phyloP scores from a whole-genome alignment of 1,284 basidiomycete species.

The Ustilago curta region DNA sequence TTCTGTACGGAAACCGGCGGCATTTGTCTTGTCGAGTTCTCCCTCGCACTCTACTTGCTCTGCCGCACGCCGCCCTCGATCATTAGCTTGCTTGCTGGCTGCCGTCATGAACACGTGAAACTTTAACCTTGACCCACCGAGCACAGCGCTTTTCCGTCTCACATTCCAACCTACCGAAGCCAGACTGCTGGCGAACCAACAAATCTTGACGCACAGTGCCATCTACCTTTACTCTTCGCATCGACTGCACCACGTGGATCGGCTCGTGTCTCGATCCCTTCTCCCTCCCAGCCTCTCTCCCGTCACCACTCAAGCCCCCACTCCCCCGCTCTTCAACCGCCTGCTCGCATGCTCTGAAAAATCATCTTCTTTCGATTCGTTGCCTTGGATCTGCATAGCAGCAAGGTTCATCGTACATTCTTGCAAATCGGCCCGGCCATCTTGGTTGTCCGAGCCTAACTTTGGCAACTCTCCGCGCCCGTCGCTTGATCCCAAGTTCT shows the following conservation, averaged over 20 bases:
- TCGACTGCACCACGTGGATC: not conserved
- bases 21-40: not conserved
- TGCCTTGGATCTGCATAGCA: not conserved
- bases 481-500: not conserved
- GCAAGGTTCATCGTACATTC: not conserved
- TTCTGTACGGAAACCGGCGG: not conserved
- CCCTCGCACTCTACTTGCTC: not conserved
- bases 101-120: slow-evolving; percentile 19
- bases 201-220: too few relatives aligned
- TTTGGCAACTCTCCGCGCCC: slow-evolving; percentile 1
- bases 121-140: slow-evolving; percentile 12
- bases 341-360: slow-evolving; percentile 1
- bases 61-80: slow-evolving; percentile 2
- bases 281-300: too few relatives aligned
- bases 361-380: not conserved
- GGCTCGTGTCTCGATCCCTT: too few relatives aligned
- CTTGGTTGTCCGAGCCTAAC: slow-evolving; percentile 2
- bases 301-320: too few relatives aligned
- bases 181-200: too few relatives aligned
- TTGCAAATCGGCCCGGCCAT: not conserved
- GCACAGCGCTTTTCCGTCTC: not conserved
- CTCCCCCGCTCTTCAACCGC: not conserved
- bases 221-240: not conserved
- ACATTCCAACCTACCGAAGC: not conserved
- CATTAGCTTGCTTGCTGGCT: not conserved